Evolutionary conservation across 1,284 basidiomycete species (phyloP).

Genomic region (Cutaneotrichosporon cutaneum): DNA sequence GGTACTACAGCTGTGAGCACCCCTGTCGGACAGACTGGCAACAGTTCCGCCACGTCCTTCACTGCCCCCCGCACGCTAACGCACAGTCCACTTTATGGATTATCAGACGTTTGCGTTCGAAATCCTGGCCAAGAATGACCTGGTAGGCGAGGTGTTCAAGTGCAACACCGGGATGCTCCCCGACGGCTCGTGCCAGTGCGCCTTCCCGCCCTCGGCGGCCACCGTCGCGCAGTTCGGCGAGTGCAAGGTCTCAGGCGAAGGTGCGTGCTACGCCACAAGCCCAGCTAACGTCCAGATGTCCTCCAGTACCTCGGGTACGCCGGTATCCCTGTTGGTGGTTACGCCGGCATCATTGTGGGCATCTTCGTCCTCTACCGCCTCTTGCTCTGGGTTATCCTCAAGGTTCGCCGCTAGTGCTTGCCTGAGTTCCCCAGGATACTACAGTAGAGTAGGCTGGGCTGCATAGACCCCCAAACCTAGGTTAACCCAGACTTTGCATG

Average conservation of each 20-base stretch:
- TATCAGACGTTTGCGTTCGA: conserved; percentile 57
- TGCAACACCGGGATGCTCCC: conserved; percentile 43
- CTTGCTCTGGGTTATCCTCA: conserved; percentile 33
- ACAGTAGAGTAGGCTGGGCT: too few species aligned
- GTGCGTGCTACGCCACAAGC: background rate
- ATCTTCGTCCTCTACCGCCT: conserved; percentile 48
- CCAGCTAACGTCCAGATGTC: conserved; percentile 25
- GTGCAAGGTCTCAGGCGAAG: conserved; percentile 34
- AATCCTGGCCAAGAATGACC: conserved; percentile 57
- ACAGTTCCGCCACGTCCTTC: too few species aligned
- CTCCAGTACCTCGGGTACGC: conserved; percentile 36
- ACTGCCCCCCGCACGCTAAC: too few species aligned
- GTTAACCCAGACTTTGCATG: background rate
- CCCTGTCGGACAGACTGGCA: too few species aligned
- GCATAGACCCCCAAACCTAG: too few species aligned
- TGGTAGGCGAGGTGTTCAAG: conserved; percentile 57
- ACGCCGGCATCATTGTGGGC: conserved; percentile 46
- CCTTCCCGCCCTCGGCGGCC: conserved; percentile 24
- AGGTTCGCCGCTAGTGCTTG: background rate
- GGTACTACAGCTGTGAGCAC: conserved; percentile 15
- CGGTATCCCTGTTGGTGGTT: conserved; percentile 30
- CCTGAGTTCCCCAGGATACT: too few species aligned
- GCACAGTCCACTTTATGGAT: conserved; percentile 45
- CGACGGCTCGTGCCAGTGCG: conserved; percentile 17
- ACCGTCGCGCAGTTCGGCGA: conserved; percentile 56